Percentiles rank a stretch among this genome's conserved stretches.
These are phyloP conservation scores for Diaporthe ilicicola DNA, from an alignment of 2,329 filamentous ascomycete genomes.

Conservation along the genomic window DNA sequence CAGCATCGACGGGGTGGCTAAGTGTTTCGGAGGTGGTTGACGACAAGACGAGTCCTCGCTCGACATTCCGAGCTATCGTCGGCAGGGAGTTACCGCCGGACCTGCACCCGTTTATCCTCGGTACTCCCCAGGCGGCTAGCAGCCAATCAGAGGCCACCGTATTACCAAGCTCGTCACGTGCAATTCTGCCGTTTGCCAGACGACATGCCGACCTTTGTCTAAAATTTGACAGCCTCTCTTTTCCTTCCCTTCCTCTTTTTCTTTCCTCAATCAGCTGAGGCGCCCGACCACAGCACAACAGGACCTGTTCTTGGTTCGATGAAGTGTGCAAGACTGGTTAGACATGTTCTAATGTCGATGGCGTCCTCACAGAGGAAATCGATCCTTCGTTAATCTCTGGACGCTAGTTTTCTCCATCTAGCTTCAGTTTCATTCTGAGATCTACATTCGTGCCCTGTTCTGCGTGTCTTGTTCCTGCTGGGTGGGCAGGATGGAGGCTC, in stretches of 20 bases:
- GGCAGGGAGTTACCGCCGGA: slow-evolving; percentile 26
- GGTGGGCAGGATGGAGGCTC: neutral
- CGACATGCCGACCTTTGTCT: slow-evolving; percentile 28
- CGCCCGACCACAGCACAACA: slow-evolving; percentile 47
- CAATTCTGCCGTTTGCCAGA: slow-evolving; percentile 26
- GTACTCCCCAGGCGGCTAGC: slow-evolving; percentile 40
- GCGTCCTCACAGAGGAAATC: slow-evolving; percentile 54
- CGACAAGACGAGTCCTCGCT: slow-evolving; percentile 5
- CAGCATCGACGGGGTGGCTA: slow-evolving; percentile 21
- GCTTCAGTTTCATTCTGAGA: slow-evolving; percentile 66
- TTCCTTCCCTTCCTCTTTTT: slow-evolving; percentile 37
- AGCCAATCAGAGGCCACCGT: slow-evolving; percentile 47
- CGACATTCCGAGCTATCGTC: slow-evolving; percentile 8
- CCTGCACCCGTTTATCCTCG: slow-evolving; percentile 52
- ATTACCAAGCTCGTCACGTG: slow-evolving; percentile 36
- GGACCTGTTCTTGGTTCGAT: slow-evolving; percentile 35
- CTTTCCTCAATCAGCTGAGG: slow-evolving; percentile 60
- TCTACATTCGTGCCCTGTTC: slow-evolving; percentile 53
- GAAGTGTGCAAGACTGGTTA: slow-evolving; percentile 41
- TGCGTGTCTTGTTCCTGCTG: neutral
- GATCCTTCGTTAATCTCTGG: slow-evolving; percentile 68
- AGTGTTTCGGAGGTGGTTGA: slow-evolving; percentile 29
- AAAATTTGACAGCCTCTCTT: neutral
- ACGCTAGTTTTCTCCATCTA: slow-evolving; percentile 57
- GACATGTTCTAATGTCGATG: slow-evolving; percentile 41